Conservation (phyloP, 2,329 filamentous ascomycete species). For the Paraconiothyrium sp. region DNA sequence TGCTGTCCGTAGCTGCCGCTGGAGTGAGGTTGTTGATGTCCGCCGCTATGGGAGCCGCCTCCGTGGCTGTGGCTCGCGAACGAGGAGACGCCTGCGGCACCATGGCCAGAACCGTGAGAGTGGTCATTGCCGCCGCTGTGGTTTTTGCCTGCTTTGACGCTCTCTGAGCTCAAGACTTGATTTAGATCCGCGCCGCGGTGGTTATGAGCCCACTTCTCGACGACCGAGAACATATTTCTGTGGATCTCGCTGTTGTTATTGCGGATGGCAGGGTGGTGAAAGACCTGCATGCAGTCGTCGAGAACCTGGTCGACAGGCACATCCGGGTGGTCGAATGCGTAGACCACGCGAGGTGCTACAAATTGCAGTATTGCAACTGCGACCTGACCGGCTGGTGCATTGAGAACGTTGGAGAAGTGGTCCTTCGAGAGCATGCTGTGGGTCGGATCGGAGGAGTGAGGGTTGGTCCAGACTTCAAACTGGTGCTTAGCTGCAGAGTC, state of each 20-base stretch:
- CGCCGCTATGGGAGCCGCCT: slow-evolving; percentile 28
- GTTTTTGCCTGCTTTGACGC: slow-evolving; percentile 84
- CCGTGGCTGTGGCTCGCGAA: slow-evolving; percentile 31
- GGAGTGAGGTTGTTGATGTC: slow-evolving; percentile 18
- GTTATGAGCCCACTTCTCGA: slow-evolving; percentile 81
- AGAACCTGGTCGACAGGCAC: slow-evolving; percentile 85
- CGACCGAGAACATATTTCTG: slow-evolving; percentile 85
- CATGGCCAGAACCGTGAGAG: slow-evolving; percentile 40
- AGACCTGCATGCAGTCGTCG: slow-evolving; percentile 80
- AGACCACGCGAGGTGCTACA: slow-evolving; percentile 84
- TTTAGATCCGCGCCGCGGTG: slow-evolving; percentile 75
- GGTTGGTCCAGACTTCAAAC: slow-evolving; percentile 61
- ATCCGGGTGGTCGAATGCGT: slow-evolving; percentile 89
- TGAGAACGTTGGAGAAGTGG: slow-evolving; percentile 62
- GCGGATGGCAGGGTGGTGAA: slow-evolving; percentile 89
- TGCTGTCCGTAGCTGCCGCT: slow-evolving; percentile 22
- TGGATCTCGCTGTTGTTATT: slow-evolving; percentile 82
- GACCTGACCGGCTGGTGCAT: slow-evolving; percentile 59
- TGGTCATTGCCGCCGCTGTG: slow-evolving; percentile 61
- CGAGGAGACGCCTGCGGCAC: slow-evolving; percentile 36
- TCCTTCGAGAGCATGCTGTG: slow-evolving; percentile 63
- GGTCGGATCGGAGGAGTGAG: slow-evolving; percentile 58
- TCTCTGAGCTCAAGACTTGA: slow-evolving; percentile 79
- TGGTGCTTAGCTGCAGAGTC: slow-evolving; percentile 61
- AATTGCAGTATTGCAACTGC: slow-evolving; percentile 77